phyloP scores from a whole-genome alignment of 1,284 basidiomycete species.

The Trametes pubescens region DNA sequence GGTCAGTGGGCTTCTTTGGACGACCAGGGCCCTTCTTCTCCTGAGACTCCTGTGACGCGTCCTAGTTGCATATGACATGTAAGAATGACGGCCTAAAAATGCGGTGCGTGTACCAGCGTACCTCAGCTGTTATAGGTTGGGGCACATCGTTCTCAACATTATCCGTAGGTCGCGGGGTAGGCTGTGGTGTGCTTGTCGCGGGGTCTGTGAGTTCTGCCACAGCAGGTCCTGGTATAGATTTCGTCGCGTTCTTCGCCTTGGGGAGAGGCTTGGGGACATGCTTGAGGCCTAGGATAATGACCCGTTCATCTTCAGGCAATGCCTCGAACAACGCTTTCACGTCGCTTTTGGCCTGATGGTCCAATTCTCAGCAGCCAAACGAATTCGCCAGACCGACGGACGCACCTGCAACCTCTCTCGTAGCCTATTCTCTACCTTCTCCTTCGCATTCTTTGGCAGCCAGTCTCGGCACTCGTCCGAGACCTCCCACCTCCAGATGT shows the following conservation, averaged over 20 bases:
- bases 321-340: constrained; percentile 61
- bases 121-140: constrained; percentile 17
- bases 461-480: constrained; percentile 63
- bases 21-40: constrained; percentile 44
- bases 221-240: constrained; percentile 11
- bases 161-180: constrained; percentile 2
- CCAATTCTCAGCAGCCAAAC: constrained; percentile 12
- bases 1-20: constrained; percentile 60
- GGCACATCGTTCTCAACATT: constrained; percentile 5
- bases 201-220: constrained; percentile 22
- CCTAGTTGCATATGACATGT: neutral
- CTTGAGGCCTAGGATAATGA: constrained; percentile 62
- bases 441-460: constrained; percentile 74
- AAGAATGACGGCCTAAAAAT: neutral
- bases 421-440: constrained; percentile 69
- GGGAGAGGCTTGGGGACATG: constrained; percentile 38
- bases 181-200: neutral
- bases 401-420: constrained; percentile 74
- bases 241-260: constrained; percentile 19
- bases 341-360: constrained; percentile 64
- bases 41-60: neutral
- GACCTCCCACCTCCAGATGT: constrained; percentile 92
- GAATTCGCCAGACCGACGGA: neutral
- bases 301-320: constrained; percentile 62
- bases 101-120: neutral